Evolutionary conservation across 129 eudicot genomes (phyloP).

Genomic region (Lonicera japonica): DNA sequence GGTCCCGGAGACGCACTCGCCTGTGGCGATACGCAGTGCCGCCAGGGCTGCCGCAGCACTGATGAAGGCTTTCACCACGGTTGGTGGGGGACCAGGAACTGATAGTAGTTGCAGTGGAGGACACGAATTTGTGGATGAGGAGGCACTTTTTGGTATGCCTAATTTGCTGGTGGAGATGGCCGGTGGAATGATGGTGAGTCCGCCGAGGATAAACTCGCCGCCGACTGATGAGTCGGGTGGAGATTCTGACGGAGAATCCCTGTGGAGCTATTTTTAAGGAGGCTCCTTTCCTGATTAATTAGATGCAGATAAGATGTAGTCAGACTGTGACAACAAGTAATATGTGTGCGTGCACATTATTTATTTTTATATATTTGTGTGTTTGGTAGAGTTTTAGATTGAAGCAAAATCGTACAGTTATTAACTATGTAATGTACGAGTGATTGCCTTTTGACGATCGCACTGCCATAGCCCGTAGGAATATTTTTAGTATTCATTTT

Average conservation of each 20-base stretch:
- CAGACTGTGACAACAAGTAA: too few species aligned
- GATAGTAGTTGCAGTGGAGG: background rate
- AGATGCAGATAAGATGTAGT: too few species aligned
- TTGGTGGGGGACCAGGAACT: background rate
- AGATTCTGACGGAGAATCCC: conserved; percentile 27
- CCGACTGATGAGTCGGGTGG: conserved; percentile 18
- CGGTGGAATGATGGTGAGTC: conserved; percentile 52
- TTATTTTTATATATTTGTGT: too few species aligned
- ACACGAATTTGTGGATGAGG: conserved; percentile 33
- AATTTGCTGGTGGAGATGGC: conserved; percentile 50
- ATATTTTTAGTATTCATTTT: too few species aligned
- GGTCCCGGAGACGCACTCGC: conserved; percentile 21
- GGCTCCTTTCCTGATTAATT: background rate
- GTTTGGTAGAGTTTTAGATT: too few species aligned
- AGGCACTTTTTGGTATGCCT: conserved; percentile 37
- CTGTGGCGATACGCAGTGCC: conserved; percentile 24
- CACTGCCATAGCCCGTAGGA: too few species aligned
- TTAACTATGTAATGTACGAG: too few species aligned
- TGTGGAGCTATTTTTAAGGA: conserved; percentile 33
- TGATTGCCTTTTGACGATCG: too few species aligned
- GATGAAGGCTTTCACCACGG: too few species aligned
- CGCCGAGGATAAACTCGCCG: conserved; percentile 22
- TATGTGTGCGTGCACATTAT: too few species aligned
- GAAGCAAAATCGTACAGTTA: too few species aligned
- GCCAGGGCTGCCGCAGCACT: conserved; percentile 31